These are phyloP conservation scores for Aureobasidium sp. DNA, from an alignment of 2,329 filamentous ascomycete species.

Conservation along the genomic window DNA sequence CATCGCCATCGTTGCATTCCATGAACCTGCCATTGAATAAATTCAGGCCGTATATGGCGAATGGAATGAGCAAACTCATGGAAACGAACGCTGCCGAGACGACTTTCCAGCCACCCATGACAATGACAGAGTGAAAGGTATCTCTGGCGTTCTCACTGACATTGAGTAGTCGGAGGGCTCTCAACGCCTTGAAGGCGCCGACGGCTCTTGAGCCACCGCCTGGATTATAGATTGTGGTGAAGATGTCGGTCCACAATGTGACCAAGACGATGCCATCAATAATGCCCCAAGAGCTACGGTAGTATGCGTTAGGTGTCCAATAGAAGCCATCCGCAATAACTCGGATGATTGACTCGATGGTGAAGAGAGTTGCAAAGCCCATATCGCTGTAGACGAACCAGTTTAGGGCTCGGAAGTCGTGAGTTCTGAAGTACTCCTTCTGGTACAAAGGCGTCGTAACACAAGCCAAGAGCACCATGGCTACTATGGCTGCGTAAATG, in stretches of 20 bases:
- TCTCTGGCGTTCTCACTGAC: conserved; percentile 92
- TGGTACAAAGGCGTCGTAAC: conserved; percentile 93
- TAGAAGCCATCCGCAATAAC: conserved; percentile 91
- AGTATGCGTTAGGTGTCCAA: conserved; percentile 95
- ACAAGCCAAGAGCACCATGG: conserved; percentile 95
- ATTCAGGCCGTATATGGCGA: conserved; percentile 92
- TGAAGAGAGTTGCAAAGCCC: conserved; percentile 82
- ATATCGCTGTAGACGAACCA: conserved; percentile 97
- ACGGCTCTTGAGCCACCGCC: conserved; percentile 82
- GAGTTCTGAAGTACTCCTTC: conserved; percentile 66
- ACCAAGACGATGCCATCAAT: conserved; percentile 88
- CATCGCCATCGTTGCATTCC: conserved; percentile 67
- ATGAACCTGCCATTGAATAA: conserved; percentile 80
- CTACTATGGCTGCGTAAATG: conserved; percentile 87
- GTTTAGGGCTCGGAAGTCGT: conserved; percentile 56
- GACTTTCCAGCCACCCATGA: conserved; percentile 91
- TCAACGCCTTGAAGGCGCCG: conserved; percentile 92
- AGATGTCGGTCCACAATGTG: conserved; percentile 92
- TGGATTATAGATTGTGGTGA: conserved; percentile 72
- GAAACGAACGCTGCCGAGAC: conserved; percentile 89
- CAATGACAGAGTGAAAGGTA: conserved; percentile 93
- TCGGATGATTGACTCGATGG: conserved; percentile 80
- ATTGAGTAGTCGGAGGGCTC: conserved; percentile 84
- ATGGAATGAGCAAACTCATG: conserved; percentile 86
- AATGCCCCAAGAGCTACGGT: conserved; percentile 92